A percentile compares a stretch with the other conserved stretches of the same genome.
Conservation (phyloP, 2,329 filamentous ascomycete genomes). For the Penicillium palitans region DNA sequence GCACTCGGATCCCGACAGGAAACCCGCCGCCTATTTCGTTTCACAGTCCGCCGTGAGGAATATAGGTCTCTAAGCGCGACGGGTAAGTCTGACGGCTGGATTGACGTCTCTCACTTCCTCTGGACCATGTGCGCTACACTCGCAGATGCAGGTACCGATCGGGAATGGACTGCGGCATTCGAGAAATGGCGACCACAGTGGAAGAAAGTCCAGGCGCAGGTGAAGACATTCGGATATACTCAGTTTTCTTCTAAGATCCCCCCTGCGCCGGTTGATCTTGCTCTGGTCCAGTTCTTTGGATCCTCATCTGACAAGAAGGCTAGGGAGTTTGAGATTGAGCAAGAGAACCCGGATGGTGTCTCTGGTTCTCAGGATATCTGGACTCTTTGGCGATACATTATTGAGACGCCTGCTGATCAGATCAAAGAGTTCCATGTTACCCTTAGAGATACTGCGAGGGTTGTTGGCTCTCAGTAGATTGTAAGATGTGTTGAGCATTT, state of each 20-base stretch:
- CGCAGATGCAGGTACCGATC: constrained; percentile 2
- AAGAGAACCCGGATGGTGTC: neutral
- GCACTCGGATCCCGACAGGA: neutral
- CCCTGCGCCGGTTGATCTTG: neutral
- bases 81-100: constrained; percentile 9
- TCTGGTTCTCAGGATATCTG: constrained; percentile 5
- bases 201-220: neutral
- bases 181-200: constrained; percentile 1
- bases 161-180: neutral
- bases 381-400: constrained; percentile 3
- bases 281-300: neutral
- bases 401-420: neutral
- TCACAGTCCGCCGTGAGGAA: constrained; percentile 1
- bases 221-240: neutral
- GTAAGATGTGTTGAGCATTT: neutral
- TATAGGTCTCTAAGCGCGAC: no score
- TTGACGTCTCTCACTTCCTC: constrained; percentile 3
- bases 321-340: constrained; percentile 6
- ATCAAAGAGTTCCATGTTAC: neutral
- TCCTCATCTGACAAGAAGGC: neutral
- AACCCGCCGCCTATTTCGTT: neutral
- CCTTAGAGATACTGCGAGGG: neutral
- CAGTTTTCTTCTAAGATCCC: constrained; percentile 1
- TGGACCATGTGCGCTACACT: constrained; percentile 10
- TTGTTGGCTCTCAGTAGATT: neutral